Base-by-base conservation (phyloP, 176 grass and related monocot species). In the Tillandsia leiboldiana region DNA sequence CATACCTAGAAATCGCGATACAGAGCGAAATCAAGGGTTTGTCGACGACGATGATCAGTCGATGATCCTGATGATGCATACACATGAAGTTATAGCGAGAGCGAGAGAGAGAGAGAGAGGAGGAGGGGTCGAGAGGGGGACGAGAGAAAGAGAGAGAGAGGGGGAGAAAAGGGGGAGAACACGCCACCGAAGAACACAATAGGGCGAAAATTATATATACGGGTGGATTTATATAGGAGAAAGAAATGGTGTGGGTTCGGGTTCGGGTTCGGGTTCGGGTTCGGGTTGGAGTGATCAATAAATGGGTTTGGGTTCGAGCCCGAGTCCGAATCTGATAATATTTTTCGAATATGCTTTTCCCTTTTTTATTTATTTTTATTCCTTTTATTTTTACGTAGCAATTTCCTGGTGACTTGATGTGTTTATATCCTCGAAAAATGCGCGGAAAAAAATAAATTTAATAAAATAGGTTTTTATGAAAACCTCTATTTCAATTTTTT, bases 51-150 rank as follows among this genome's bases (percentile, higher is more conserved):
- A 26, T 24, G 27, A 17, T 50, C 4, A 42, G 33, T 7, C 33
- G 74, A 47, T 53, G 62, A 33, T 15, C 2, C 51, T 66, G 73
- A 61, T 73, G 70, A 75, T 73, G 68, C 77, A 69, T 63, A 77
- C 79, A 85, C 84, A 91, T 91, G 84, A 75, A 24, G 24, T 24
- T 24, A 24, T 24, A 24, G 24, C 24, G 24, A 24, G 24, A 71
- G 66, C 51, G 65, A 26, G 12, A 52, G 51, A 12, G 48, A 13
- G 15, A 49, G 52, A 2, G 67, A 26, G 50, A 64, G 49, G 48
- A 49, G 14, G 50, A 26, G 64, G 3, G 51, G 9, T 20, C n/a
- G 20, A 66, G 66, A 49, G 61, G 76, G 69, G 75, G 68, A 59
- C 70, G 52, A 74, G 51, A 71, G 77, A 51, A 47, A 59, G 20